phyloP scores from a whole-genome alignment of 192 early-diverging fungal species.

The Coemansia sp. region DNA sequence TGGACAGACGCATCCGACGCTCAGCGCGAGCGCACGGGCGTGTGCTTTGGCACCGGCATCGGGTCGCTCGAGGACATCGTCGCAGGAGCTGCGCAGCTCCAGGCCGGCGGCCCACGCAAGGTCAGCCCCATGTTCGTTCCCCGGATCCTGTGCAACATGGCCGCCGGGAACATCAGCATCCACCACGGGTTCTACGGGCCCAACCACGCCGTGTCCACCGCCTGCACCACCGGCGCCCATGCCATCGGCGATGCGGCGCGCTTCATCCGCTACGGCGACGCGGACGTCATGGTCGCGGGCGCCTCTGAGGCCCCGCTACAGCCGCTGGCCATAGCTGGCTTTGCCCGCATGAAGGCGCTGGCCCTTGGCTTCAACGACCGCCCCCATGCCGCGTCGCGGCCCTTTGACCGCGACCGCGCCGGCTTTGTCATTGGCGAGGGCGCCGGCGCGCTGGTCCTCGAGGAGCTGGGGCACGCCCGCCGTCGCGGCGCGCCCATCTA shows the following conservation, averaged over 20 bases:
- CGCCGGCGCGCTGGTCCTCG: slow-evolving; percentile 79
- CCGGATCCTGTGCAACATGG: slow-evolving; percentile 87
- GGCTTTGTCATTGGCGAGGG: slow-evolving; percentile 97
- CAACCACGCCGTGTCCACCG: slow-evolving; percentile 88
- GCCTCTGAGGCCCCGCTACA: slow-evolving; percentile 81
- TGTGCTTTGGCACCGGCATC: slow-evolving; percentile 93
- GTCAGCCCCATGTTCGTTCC: slow-evolving; percentile 91
- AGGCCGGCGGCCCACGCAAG: slow-evolving; percentile 55
- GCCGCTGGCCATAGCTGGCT: slow-evolving; percentile 84
- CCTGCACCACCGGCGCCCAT: slow-evolving; percentile 94
- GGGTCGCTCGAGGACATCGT: slow-evolving; percentile 85
- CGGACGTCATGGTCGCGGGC: slow-evolving; percentile 94
- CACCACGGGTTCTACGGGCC: slow-evolving; percentile 81
- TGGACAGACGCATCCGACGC: slow-evolving; percentile 58
- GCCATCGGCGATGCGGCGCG: slow-evolving; percentile 91
- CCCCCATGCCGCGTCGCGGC: slow-evolving; percentile 77
- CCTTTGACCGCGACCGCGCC: slow-evolving; percentile 79
- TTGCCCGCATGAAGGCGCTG: slow-evolving; percentile 74
- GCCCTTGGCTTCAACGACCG: slow-evolving; percentile 72
- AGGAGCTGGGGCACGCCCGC: slow-evolving; percentile 83
- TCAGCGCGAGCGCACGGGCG: slow-evolving; percentile 65
- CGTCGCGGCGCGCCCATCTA: slow-evolving; percentile 83
- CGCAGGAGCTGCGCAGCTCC: slow-evolving; percentile 49
- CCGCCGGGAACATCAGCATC: slow-evolving; percentile 89
- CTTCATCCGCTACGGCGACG: slow-evolving; percentile 87